Evolutionary conservation across 2,329 filamentous ascomycete species (phyloP), one percentile per base, ranked within the genome.

Genomic region (Daldinia eschscholtzii): DNA sequence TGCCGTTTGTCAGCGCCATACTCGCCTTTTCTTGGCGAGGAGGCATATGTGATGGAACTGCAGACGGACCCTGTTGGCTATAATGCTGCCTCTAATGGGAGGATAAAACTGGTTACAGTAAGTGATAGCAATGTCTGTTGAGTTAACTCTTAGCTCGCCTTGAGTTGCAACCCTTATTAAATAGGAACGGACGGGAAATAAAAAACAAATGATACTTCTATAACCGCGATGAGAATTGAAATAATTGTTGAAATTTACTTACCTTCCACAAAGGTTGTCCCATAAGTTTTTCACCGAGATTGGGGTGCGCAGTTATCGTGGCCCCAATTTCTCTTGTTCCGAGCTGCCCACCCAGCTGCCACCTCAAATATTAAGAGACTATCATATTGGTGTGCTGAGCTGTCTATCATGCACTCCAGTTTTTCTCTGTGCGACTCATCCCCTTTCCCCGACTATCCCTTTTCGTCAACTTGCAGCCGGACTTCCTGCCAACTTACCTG

Each of bases 401-500:
- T 72, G 69, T 67, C 63, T 65, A 64, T 70, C 62, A 70, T 73
- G 71, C 71, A 72, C 71, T 73, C 71, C 71, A 73, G 69, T 69
- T 73, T 73, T 72, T 55, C 62, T 59, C 64, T 67, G 72, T 74
- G 70, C 64, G 55, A 68, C 65, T 70, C 70, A 71, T 74, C 74
- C 68, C 69, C 72, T 65, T 66, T 69, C 73, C 73, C 69, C 57
- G 67, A 65, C 68, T 46, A 67, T 64, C 74, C 72, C 44, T 67
- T 73, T 76, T 67, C 65, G 72, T 74, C 75, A 71, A 76, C 70
- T n/a, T 76, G 74, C 75, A 75, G 52, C 61, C 64, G 46, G 37
- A 64, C 57, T 69, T 63, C 65, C 50, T 70, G 66, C 52, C 42
- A 52, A 63, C 50, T 60, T 50, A 42, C 57, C 44, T 64, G 66